Conservation (phyloP, 2,329 filamentous ascomycete species). For the Ophiostoma ips region DNA sequence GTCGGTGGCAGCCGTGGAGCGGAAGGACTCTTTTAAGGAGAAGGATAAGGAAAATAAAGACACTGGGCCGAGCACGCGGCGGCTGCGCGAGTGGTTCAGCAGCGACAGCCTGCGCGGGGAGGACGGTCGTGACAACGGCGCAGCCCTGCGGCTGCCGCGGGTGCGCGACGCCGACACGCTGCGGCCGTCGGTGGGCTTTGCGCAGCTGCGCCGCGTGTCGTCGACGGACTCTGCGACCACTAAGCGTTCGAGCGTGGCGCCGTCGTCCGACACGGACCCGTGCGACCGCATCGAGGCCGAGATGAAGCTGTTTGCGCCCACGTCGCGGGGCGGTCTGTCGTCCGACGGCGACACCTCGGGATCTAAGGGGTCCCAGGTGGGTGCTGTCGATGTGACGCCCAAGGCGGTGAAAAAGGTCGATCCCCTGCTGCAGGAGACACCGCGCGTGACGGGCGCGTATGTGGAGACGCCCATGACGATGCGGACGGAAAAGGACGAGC, state of each 20-base stretch:
- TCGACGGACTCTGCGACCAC: constrained; percentile 34
- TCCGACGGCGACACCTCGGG: constrained; percentile 16
- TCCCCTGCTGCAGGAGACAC: constrained; percentile 36
- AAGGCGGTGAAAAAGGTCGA: constrained; percentile 27
- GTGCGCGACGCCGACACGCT: constrained; percentile 13
- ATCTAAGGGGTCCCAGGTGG: not conserved
- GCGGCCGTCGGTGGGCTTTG: constrained; percentile 30
- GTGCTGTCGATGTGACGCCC: constrained; percentile 26
- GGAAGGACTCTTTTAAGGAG: not conserved
- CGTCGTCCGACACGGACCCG: constrained; percentile 37
- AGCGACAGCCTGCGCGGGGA: constrained; percentile 1
- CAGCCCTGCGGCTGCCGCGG: constrained; percentile 16
- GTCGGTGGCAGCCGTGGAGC: constrained; percentile 1
- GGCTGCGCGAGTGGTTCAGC: not conserved
- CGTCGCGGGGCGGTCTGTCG: constrained; percentile 36
- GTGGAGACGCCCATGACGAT: constrained; percentile 40
- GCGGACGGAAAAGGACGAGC: constrained; percentile 26
- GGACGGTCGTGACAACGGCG: not conserved
- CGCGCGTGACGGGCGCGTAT: constrained; percentile 40
- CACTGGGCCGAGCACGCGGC: not conserved
- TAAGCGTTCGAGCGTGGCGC: constrained; percentile 32
- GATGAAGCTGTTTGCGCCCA: constrained; percentile 40
- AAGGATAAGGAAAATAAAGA: no score
- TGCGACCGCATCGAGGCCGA: constrained; percentile 43
- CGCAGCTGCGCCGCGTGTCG: constrained; percentile 26